phyloP scores from a whole-genome alignment of 176 grass and related monocot genomes.

The Phoenix dactylifera region DNA sequence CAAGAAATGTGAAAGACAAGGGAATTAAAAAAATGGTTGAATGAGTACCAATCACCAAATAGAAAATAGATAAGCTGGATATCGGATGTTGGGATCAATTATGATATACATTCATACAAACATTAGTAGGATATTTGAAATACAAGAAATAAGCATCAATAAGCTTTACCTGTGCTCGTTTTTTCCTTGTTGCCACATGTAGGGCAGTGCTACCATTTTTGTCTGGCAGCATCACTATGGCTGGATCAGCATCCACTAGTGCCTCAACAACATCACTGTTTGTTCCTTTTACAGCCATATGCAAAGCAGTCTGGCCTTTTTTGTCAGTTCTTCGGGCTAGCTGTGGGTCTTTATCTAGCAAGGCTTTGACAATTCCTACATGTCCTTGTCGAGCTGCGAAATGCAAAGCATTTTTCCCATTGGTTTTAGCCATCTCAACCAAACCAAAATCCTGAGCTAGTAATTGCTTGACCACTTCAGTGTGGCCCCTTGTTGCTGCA shows the following conservation, averaged over 20 bases:
- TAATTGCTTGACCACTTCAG: constrained; percentile 2
- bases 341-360: constrained; percentile 8
- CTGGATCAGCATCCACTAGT: constrained; percentile 10
- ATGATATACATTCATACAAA: too few species aligned
- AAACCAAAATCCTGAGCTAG: constrained; percentile 4
- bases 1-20: too few species aligned
- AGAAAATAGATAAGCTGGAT: too few species aligned
- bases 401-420: constrained; percentile 17
- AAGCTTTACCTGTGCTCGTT: constrained; percentile 5
- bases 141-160: background rate
- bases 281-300: constrained; percentile 17
- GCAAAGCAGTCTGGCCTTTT: constrained; percentile 17
- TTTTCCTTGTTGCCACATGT: constrained; percentile 14
- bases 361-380: background rate
- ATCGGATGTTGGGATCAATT: too few species aligned
- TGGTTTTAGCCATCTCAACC: constrained; percentile 6
- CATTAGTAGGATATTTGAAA: too few species aligned
- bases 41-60: too few species aligned
- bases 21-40: too few species aligned
- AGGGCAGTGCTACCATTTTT: constrained; percentile 9
- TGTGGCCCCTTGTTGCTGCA: constrained; percentile 10
- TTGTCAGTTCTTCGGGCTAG: constrained; percentile 16
- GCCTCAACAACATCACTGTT: constrained; percentile 8
- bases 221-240: constrained; percentile 17
- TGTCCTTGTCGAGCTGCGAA: constrained; percentile 13